Evolutionary conservation across 2,329 filamentous ascomycete species (phyloP), one percentile per base, ranked within the genome.

Genomic region (Talaromyces atroroseus): DNA sequence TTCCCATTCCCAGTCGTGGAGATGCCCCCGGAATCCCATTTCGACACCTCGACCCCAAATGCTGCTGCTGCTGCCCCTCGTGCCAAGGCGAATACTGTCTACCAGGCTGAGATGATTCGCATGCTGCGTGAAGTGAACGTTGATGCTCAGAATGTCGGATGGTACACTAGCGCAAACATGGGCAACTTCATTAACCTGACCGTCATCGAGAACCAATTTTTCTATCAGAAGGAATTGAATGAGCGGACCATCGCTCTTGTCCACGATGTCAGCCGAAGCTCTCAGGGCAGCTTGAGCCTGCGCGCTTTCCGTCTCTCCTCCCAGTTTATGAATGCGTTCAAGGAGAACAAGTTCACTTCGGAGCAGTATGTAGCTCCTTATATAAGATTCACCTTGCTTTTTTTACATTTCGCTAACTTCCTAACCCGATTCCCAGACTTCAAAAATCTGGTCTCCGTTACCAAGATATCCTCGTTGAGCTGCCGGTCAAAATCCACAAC

Each of bases 121-220:
- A 91, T 94, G 75, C 79, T 97, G 61, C 88, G 92, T 73, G 94
- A 97, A 77, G 94, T 99, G 69, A 99, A 97, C 74, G 89, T 97
- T 59, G 94, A 99, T 74, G 94, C 94, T 63, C 96, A 97, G 80
- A 95, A 90, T 68, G 90, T 95, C 59, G 94, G 94, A 68, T 99
- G 92, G 92, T 99, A 99, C 79, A 96, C 91, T 58, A 96, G 91
- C 78, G 90, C 92, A 62, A 96, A 91, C 74, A 95, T 99, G 89
- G 94, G 94, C 75, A 97, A 96, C 81, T 97, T 97, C 67, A 82
- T 97, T 80, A 96, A 92, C 80, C 75, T 88, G 71, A 89, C 88
- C 80, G 92, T 96, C 71, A 89, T 99, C 75, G 94, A 99, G 82
- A 99, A 97, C 80, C 92, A 96, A 76, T 91, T 86, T 77, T 89